These are phyloP conservation scores for Agrostemma githago DNA, from an alignment of 148 eudicot genomes.

Conservation along the genomic window DNA sequence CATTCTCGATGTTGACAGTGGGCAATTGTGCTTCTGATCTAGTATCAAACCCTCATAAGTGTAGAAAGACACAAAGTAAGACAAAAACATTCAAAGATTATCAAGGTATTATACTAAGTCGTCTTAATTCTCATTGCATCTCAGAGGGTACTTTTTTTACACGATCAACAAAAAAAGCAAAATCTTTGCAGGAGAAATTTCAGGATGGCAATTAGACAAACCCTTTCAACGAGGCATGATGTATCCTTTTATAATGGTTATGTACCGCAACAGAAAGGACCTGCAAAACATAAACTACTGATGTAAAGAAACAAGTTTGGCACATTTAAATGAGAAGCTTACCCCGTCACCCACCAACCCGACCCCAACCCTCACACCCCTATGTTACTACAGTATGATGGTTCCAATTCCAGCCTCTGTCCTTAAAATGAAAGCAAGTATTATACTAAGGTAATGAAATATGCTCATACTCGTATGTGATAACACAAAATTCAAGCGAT, in stretches of 20 bases:
- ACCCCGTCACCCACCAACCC: background rate
- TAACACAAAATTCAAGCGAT: background rate
- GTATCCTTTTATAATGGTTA: constrained; percentile 87
- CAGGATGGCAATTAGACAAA: constrained; percentile 31
- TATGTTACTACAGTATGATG: background rate
- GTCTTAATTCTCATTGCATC: background rate
- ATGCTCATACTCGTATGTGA: background rate
- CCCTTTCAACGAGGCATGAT: constrained; percentile 60
- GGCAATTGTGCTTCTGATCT: constrained; percentile 62
- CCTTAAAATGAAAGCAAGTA: background rate
- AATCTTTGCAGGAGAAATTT: background rate
- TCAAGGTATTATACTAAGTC: constrained; percentile 1
- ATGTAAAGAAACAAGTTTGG: background rate
- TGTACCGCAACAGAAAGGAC: constrained; percentile 92
- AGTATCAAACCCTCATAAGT: constrained; percentile 29
- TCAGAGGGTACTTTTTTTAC: background rate
- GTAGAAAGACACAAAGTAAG: constrained; percentile 8
- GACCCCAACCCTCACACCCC: background rate
- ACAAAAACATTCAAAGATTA: constrained; percentile 8
- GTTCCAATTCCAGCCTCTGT: background rate
- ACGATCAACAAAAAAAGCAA: background rate
- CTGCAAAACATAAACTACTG: constrained; percentile 32
- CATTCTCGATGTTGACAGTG: constrained; percentile 34
- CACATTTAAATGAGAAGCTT: background rate
- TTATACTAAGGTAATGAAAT: background rate